Evolutionary conservation across 257 asterid genomes (phyloP), one percentile per base, ranked within the genome.

Genomic region (Verbascum thapsus): DNA sequence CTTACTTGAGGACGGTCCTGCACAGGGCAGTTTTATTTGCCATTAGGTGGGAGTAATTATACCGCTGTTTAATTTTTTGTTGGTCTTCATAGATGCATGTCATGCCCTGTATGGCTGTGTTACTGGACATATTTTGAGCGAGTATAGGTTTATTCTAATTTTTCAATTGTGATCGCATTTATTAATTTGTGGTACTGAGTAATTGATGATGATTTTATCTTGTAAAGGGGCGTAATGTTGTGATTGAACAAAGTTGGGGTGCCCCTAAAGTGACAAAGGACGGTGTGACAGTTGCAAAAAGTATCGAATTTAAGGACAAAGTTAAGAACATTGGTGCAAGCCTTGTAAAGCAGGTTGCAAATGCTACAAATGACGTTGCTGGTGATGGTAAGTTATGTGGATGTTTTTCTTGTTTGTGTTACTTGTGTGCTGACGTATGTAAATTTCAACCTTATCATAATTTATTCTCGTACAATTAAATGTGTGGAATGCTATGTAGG

Each of bases 201-300:
- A 3, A 48, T 48, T 44, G 22, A 38, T 43, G 66, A 61, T 4
- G 34, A 23, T 37, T 76, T 35, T 64, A 23, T 44, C 53, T 58
- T 17, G 40, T 63, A 19, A 57, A 92, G 99, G 99, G 99, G 22
- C 96, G 97, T 35, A 83, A 80, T 69, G 99, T 92, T 41, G 96
- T 92, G 68, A 87, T 92, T 68, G 99, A 92, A 68, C 97, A 92
- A 85, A 92, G 97, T 40, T 90, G 97, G 97, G 99, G 99, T 61
- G 99, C 96, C 52, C 99, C 99, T 8, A 92, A 92, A 70, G 97
- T 92, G 70, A 89, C 99, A 26, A 92, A 92, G 81, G 99, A 92
- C 64, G 99, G 99, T 51, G 97, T 92, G 15, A 92, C 99, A 3
- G 99, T 92, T 34, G 97, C 99, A 0, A 92, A 92, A 71, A 92